phyloP scores from a whole-genome alignment of 352 stramenopile genomes.

The Phytophthora meadii region DNA sequence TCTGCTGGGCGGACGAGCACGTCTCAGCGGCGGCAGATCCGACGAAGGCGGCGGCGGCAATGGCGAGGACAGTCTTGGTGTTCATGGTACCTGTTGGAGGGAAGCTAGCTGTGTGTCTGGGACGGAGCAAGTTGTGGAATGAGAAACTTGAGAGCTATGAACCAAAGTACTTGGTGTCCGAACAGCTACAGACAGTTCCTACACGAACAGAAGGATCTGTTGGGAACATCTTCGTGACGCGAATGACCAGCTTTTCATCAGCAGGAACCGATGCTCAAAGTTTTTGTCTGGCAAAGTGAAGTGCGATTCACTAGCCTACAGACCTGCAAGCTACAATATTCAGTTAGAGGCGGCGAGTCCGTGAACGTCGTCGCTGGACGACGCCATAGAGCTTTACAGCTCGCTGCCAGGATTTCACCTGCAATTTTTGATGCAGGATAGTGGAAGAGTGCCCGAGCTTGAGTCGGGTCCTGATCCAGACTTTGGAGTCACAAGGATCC shows the following conservation, averaged over 20 bases:
- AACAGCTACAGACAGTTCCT: no score
- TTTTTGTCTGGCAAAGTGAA: neutral
- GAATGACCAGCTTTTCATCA: neutral
- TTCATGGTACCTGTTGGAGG: conserved; percentile 35
- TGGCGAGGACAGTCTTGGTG: conserved; percentile 28
- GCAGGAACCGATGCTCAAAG: neutral
- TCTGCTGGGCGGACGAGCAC: conserved; percentile 30
- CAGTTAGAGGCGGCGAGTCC: neutral
- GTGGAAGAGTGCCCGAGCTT: neutral
- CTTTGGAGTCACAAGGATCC: conserved; percentile 15
- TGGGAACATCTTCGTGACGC: conserved; percentile 3
- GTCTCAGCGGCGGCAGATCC: conserved; percentile 23
- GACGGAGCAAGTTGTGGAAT: conserved; percentile 30
- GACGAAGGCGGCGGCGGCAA: conserved; percentile 29
- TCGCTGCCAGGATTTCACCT: neutral
- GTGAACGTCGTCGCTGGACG: neutral
- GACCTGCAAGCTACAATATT: neutral
- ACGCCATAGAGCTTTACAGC: neutral
- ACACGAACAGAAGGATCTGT: conserved; percentile 24
- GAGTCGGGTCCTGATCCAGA: neutral
- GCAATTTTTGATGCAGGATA: neutral
- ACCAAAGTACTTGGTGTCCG: no score
- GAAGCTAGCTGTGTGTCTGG: conserved; percentile 11
- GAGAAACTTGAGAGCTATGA: neutral
- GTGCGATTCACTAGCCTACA: no score